These are phyloP conservation scores for Leptographium flavum DNA, from an alignment of 2,329 filamentous ascomycete genomes.

Conservation along the genomic window DNA sequence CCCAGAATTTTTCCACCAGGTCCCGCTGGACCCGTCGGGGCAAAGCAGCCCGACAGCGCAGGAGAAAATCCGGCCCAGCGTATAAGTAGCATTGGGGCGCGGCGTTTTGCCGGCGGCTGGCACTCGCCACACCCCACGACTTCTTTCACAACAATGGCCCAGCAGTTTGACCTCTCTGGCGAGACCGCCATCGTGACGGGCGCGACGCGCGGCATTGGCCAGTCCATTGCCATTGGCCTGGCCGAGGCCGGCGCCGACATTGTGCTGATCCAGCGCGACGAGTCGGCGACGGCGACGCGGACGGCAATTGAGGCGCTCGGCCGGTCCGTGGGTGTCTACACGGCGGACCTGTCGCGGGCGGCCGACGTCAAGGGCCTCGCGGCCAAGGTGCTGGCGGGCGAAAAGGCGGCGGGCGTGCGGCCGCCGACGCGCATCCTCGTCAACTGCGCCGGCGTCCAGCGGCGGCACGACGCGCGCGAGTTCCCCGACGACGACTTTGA, in stretches of 20 bases:
- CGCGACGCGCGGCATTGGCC: slow-evolving; percentile 42
- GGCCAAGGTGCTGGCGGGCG: slow-evolving; percentile 45
- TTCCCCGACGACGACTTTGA: slow-evolving; percentile 71
- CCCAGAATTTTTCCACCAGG: too few species aligned
- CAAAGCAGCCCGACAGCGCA: neutral
- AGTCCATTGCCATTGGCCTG: slow-evolving; percentile 40
- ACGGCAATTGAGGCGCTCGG: slow-evolving; percentile 48
- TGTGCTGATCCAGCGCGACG: slow-evolving; percentile 29
- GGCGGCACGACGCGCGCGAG: slow-evolving; percentile 56
- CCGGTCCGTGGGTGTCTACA: slow-evolving; percentile 53
- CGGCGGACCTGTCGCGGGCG: slow-evolving; percentile 51
- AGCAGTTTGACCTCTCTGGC: slow-evolving; percentile 39
- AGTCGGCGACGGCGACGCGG: slow-evolving; percentile 35
- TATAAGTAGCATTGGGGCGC: neutral
- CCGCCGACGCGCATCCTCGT: slow-evolving; percentile 55
- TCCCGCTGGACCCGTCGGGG: neutral
- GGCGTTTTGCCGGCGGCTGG: too few species aligned
- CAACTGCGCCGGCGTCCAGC: slow-evolving; percentile 80
- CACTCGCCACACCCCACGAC: neutral
- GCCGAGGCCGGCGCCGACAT: slow-evolving; percentile 45
- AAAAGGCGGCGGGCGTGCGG: slow-evolving; percentile 21
- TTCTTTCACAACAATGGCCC: neutral
- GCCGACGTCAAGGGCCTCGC: slow-evolving; percentile 45
- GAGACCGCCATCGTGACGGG: slow-evolving; percentile 45
- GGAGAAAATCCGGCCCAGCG: neutral